Evolutionary conservation across 306 rosid genomes (phyloP), one percentile per base, ranked within the genome.

Genomic region (Clitoria ternatea): DNA sequence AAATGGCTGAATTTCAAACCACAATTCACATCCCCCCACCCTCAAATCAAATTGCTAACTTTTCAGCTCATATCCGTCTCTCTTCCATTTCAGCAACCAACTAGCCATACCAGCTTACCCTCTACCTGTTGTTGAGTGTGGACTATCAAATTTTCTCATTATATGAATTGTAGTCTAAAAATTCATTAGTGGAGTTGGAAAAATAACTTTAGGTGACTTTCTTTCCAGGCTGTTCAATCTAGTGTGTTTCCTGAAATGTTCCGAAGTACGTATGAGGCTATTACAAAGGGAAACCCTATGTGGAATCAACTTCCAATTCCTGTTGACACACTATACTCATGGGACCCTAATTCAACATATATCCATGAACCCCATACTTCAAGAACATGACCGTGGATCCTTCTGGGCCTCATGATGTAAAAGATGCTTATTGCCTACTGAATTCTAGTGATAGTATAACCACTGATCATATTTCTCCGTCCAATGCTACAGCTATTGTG

Each of bases 381-480:
- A 92, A 90, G 85, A 69, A 71, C 45, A 92, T 92, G 93, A 92
- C 87, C 69, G 77, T 88, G 87, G 87, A 88, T 72, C 90, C 98
- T 59, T 94, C 94, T 6, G 94, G 94, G 37, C 47, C 93, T 49
- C 96, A 88, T 69, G 86, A 90, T 32, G 97, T 93, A 49, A 93
- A 85, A 81, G 96, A 90, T 74, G 98, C 98, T 7, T 90, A 88
- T 84, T 93, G 97, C 82, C 75, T 93, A 56, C 72, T 93, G 74
- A 90, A 85, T 59, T 90, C 87, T 63, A 96, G 98, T 64, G 98
- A 93, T 82, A 90, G 97, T 80, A 90, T 90, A 40, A 90, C 97
- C 32, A 94, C 98, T 12, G 97, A 94, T 77, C 98, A 90, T 78
- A 94, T 94, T 82, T 94, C 97, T 62, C 97, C 97, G n/a, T n/a